Evolutionary conservation across 2,329 filamentous ascomycete species (phyloP), one percentile per base, ranked within the genome.

Genomic region (Aspergillus brunneoviolaceus): DNA sequence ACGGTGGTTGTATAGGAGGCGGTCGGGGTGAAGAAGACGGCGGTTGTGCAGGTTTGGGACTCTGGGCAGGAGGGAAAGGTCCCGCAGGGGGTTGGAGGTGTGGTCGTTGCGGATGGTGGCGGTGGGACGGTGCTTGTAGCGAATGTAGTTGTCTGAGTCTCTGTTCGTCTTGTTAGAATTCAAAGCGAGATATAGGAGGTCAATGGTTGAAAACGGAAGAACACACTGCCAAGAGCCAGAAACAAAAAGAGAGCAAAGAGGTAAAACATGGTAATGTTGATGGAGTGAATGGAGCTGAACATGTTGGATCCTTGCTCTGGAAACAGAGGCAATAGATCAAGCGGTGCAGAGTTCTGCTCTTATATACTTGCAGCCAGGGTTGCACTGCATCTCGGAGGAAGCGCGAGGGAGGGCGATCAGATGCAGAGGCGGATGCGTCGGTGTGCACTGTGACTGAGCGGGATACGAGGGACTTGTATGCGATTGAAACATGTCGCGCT

Each of bases 1-100:
- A 60, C 68, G 11, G 68, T 56, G 5, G 67, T 68, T 1, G 68
- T 70, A 12, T 45, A 45, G 14, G 39, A 16, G 39, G 39, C 39
- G 14, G 39, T 45, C 6, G 39, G 39, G 16, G 39, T 45, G 39
- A 45, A 45, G n/a, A 60, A 61, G 16, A 53, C 42, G 14, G 60
- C 58, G 10, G 51, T 48, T 19, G 61, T 61, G 58, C 58, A 63
- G 35, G 63, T 58, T 19, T 59, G 52, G 27, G 60, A 16, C 5
- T 45, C 16, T 6, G 39, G 39, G 39, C 39, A 45, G 14, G 39
- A 45, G 39, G 39, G 39, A 9, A 45, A 14, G 39, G 39, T 45
- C 12, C 39, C 39, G 39, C 39, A 45, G 39, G 39, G 39, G 2
- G n/a, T 45, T 19, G 39, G 39, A 16, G 39, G 14, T 45, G 39